Percentiles rank a stretch among this genome's conserved stretches.
These are phyloP conservation scores for Lipomyces kockii DNA, from an alignment of 805 yeast genomes.

Conservation along the genomic window DNA sequence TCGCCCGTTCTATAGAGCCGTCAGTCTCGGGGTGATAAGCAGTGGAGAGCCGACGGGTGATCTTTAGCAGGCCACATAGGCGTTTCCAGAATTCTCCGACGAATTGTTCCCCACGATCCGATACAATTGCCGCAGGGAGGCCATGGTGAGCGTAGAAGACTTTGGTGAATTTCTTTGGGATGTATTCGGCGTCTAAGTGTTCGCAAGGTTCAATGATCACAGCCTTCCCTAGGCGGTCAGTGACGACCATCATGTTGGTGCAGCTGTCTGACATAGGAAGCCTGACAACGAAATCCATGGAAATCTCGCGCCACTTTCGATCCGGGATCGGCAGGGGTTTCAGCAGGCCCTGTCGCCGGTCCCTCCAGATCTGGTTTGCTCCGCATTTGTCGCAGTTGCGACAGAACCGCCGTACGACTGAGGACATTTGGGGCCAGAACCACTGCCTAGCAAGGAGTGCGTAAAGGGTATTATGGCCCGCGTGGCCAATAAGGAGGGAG, in stretches of 20 bases:
- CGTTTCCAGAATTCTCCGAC: not conserved
- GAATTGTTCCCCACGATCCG: not conserved
- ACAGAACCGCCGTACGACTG: no score
- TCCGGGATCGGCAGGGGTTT: constrained; percentile 29
- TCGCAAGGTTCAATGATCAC: not conserved
- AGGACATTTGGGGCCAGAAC: no score
- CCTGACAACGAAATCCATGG: constrained; percentile 37
- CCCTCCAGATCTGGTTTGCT: no score
- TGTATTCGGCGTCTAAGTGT: not conserved
- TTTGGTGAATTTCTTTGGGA: not conserved
- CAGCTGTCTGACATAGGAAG: constrained; percentile 18
- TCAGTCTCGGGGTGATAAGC: constrained; percentile 16
- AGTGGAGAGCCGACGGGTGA: not conserved
- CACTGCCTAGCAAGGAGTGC: no score
- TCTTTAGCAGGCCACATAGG: not conserved
- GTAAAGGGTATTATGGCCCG: no score
- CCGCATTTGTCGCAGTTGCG: no score
- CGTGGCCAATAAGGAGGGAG: no score
- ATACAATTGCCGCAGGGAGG: not conserved
- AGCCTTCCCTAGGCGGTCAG: not conserved
- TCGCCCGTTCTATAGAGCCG: constrained; percentile 14
- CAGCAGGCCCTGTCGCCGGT: constrained; percentile 15
- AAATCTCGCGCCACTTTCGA: constrained; percentile 36
- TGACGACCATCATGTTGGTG: not conserved
- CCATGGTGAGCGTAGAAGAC: not conserved